phyloP scores from a whole-genome alignment of 2,329 filamentous ascomycete genomes.

The Thermoascus crustaceus region DNA sequence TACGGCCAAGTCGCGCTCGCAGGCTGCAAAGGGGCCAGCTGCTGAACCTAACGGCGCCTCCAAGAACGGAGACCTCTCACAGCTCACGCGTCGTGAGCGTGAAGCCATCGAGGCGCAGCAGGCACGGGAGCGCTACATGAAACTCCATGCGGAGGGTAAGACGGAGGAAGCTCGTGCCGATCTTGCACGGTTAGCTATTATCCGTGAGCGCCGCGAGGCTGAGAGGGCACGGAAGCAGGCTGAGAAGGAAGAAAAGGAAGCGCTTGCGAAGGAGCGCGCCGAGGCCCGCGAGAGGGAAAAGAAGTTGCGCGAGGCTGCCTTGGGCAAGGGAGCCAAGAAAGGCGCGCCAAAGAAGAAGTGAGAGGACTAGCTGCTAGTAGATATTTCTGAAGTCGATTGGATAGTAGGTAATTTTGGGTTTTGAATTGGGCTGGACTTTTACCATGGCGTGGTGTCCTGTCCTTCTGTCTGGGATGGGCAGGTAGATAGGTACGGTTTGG shows the following conservation, averaged over 20 bases:
- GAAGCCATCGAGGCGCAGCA: slow-evolving; percentile 80
- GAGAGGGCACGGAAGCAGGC: slow-evolving; percentile 77
- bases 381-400: too few relatives aligned
- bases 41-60: slow-evolving; percentile 35
- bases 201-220: slow-evolving; percentile 77
- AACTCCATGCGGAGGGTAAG: slow-evolving; percentile 88
- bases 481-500: too few relatives aligned
- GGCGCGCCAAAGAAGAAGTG: slow-evolving; percentile 27
- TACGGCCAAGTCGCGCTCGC: slow-evolving; percentile 57
- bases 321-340: slow-evolving; percentile 20
- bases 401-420: too few relatives aligned
- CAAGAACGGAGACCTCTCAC: slow-evolving; percentile 35
- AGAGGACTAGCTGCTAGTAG: slow-evolving; percentile 4
- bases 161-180: slow-evolving; percentile 92
- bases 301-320: slow-evolving; percentile 31
- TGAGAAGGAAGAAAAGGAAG: slow-evolving; percentile 50
- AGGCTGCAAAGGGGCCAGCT: slow-evolving; percentile 57
- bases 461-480: too few relatives aligned
- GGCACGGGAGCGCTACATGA: slow-evolving; percentile 83
- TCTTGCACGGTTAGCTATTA: slow-evolving; percentile 69
- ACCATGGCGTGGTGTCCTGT: too few relatives aligned
- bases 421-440: too few relatives aligned
- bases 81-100: slow-evolving; percentile 59
- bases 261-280: slow-evolving; percentile 29
- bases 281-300: slow-evolving; percentile 29